These are phyloP conservation scores for Talaromyces adpressus DNA, from an alignment of 495 filamentous ascomycete genomes.

Conservation along the genomic window DNA sequence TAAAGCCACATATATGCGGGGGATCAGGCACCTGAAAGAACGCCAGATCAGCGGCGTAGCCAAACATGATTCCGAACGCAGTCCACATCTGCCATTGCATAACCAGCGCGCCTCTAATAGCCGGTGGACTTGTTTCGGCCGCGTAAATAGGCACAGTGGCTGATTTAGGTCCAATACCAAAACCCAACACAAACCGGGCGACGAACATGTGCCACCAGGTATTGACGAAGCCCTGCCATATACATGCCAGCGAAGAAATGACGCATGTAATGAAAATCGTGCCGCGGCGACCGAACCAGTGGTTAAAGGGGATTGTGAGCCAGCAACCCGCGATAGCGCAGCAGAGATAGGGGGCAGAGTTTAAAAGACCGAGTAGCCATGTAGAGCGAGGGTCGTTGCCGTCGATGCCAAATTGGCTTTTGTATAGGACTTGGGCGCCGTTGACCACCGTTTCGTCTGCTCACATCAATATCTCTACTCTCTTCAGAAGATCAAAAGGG, in stretches of 20 bases:
- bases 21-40: slow-evolving; percentile 57
- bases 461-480: neutral
- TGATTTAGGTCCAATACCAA: slow-evolving; percentile 77
- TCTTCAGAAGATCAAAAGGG: neutral
- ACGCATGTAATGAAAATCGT: slow-evolving; percentile 75
- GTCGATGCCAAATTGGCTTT: slow-evolving; percentile 61
- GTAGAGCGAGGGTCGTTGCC: slow-evolving; percentile 23
- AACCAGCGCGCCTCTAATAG: slow-evolving; percentile 67
- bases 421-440: slow-evolving; percentile 71
- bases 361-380: slow-evolving; percentile 65
- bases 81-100: slow-evolving; percentile 90
- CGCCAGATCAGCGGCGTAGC: slow-evolving; percentile 63
- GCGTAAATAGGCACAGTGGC: slow-evolving; percentile 75
- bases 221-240: slow-evolving; percentile 71
- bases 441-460: slow-evolving; percentile 74
- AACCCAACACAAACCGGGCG: slow-evolving; percentile 61
- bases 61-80: slow-evolving; percentile 76
- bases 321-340: slow-evolving; percentile 76
- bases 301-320: slow-evolving; percentile 76
- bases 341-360: slow-evolving; percentile 62
- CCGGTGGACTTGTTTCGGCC: slow-evolving; percentile 65
- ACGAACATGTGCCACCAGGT: slow-evolving; percentile 72
- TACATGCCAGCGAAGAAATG: slow-evolving; percentile 59
- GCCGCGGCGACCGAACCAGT: slow-evolving; percentile 69
- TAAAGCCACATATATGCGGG: slow-evolving; percentile 53